These are phyloP conservation scores for Ceratobasidium sp. DNA, from an alignment of 1,284 basidiomycete genomes.

Conservation along the genomic window DNA sequence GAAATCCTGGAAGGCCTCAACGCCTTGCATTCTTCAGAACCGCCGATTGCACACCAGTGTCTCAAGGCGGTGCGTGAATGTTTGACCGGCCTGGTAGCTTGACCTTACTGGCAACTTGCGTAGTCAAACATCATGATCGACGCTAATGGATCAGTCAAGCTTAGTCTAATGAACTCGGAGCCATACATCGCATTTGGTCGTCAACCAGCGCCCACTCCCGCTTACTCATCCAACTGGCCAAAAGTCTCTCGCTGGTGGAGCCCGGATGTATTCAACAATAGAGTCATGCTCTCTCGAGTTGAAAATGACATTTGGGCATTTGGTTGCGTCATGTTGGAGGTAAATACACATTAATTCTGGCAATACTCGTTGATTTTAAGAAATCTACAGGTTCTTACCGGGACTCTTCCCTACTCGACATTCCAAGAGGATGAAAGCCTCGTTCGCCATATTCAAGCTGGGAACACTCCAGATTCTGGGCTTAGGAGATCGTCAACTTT, in stretches of 20 bases:
- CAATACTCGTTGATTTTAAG: neutral
- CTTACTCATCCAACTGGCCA: slow-evolving; percentile 20
- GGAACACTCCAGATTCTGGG: slow-evolving; percentile 9
- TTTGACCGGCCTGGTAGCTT: neutral
- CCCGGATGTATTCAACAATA: neutral
- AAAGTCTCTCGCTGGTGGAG: slow-evolving; percentile 25
- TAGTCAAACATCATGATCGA: slow-evolving; percentile 31
- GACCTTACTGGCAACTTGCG: neutral
- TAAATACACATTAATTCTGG: neutral
- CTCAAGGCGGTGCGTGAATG: neutral
- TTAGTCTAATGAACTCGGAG: slow-evolving; percentile 27
- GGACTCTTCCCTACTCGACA: neutral
- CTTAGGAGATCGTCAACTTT: neutral
- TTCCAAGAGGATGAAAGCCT: neutral
- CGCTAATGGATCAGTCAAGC: slow-evolving; percentile 6
- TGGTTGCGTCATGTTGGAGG: slow-evolving; percentile 27
- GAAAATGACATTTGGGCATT: slow-evolving; percentile 30
- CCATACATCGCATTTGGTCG: neutral
- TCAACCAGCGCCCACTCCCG: neutral
- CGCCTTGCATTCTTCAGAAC: slow-evolving; percentile 5
- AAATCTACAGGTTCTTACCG: slow-evolving; percentile 4
- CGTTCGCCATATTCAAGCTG: slow-evolving; percentile 10
- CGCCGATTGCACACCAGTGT: slow-evolving; percentile 32
- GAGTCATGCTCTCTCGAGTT: neutral
- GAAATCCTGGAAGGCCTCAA: slow-evolving; percentile 24